Base-by-base conservation (phyloP, 805 yeast genomes). In the Wickerhamomyces hampshirensis region DNA sequence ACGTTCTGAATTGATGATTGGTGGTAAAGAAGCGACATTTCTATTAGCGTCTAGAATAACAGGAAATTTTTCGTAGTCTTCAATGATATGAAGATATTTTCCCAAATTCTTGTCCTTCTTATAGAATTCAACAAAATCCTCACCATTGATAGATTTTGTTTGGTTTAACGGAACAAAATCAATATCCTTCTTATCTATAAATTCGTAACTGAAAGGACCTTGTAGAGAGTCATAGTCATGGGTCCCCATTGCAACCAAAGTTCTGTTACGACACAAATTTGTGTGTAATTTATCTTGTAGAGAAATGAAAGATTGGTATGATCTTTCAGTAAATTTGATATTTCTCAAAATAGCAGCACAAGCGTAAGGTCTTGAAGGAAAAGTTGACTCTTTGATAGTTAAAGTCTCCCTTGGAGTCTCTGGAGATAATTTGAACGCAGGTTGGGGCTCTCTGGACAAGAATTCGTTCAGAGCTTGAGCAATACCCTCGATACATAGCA, bases 401-500 rank as follows among this genome's bases (percentile, higher is more conserved):
- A 93, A 67, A 27, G 75, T 65, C 40, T 69, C 62, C 42, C 69
- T 68, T 30, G 95, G 87, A 29, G 67, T 69, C 28, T 78, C 73
- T 31, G 80, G 77, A 28, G 71, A 63, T 41, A 84, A 68, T 35
- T 65, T 75, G 70, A 74, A 91, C 21, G 65, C 61, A 34, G 98
- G 96, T 29, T 83, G 68, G 32, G 64, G 58, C 5, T 61, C 51
- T 42, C 75, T 77, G 26, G 94, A 95, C 52, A 91, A 70, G 58
- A 85, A 93, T 59, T 89, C 94, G 55, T 88, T 88, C 58, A 93
- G 69, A 1, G 98, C 91, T 58, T 87, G 94, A 1, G 97, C 88
- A 62, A 93, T 88, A 58, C 99, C 99, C 66, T 93, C 99, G 51
- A 88, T 84, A 70, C 98, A 94, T 48, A 93, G 77, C 89, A 93